A percentile compares a stretch with the other conserved stretches of the same genome.
Conservation (phyloP, 768 basidiomycete genomes). For the Suillus cothurnatus region DNA sequence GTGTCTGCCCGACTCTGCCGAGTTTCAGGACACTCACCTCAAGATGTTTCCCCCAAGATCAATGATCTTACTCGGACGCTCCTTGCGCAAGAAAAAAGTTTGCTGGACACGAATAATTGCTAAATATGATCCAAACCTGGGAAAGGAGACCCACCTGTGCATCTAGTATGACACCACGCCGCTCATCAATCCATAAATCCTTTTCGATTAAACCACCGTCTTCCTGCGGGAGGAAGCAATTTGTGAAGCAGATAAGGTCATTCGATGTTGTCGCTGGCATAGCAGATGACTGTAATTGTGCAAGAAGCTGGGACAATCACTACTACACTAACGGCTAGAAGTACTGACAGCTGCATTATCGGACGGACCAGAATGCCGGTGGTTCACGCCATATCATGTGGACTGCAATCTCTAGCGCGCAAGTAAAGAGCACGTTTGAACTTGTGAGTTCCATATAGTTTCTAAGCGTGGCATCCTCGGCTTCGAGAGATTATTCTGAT, state of each 20-base stretch:
- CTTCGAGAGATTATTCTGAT: not conserved
- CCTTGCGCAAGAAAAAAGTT: constrained; percentile 64
- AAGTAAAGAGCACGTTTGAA: constrained; percentile 2
- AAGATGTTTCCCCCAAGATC: constrained; percentile 79
- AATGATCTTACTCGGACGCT: constrained; percentile 63
- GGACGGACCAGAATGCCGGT: not conserved
- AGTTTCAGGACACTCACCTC: constrained; percentile 43
- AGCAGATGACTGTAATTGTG: not conserved
- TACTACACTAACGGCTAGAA: not conserved
- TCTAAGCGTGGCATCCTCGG: not conserved
- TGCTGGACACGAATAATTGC: constrained; percentile 39
- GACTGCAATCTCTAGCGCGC: constrained; percentile 4
- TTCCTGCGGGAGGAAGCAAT: constrained; percentile 78
- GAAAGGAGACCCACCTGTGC: constrained; percentile 53
- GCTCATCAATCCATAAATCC: constrained; percentile 83
- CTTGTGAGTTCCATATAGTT: not conserved
- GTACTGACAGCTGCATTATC: not conserved
- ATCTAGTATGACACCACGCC: constrained; percentile 72
- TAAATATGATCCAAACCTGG: constrained; percentile 8
- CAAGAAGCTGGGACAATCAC: not conserved
- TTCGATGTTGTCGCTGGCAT: constrained; percentile 42
- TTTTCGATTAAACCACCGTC: constrained; percentile 74
- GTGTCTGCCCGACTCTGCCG: too few species aligned
- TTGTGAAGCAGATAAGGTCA: constrained; percentile 83
- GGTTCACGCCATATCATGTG: constrained; percentile 8